Conservation (phyloP, 768 basidiomycete species). For the Imleria badia region DNA sequence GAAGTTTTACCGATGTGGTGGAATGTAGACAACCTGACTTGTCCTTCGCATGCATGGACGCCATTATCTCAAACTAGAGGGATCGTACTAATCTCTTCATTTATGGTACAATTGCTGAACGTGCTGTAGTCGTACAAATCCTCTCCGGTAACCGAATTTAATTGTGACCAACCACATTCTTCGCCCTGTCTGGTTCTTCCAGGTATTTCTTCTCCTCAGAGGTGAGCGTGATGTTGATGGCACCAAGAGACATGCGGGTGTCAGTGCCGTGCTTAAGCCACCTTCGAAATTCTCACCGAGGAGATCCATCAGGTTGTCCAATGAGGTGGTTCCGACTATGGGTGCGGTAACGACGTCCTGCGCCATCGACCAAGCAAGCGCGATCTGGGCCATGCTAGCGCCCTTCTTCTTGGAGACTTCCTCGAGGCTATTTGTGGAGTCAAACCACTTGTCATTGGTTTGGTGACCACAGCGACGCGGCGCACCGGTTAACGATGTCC, state of each 20-base stretch:
- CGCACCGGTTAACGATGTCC: conserved; percentile 9
- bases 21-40: too few relatives aligned
- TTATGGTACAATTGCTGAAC: too few relatives aligned
- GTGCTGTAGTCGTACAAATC: neutral
- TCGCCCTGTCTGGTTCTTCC: conserved; percentile 8
- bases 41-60: too few relatives aligned
- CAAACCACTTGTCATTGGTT: too few relatives aligned
- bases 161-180: conserved; percentile 44
- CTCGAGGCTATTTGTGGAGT: neutral
- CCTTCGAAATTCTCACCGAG: neutral
- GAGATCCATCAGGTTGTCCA: conserved; percentile 9
- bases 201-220: conserved; percentile 10
- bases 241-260: neutral
- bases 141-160: conserved; percentile 12
- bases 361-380: neutral
- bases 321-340: conserved; percentile 8
- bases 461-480: too few relatives aligned
- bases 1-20: too few relatives aligned
- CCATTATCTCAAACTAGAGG: too few relatives aligned
- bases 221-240: conserved; percentile 6
- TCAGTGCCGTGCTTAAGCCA: neutral
- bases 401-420: conserved; percentile 1
- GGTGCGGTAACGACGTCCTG: conserved; percentile 7
- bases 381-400: too few relatives aligned
- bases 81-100: too few relatives aligned